Percentiles rank a stretch among this genome's conserved stretches.
Conservation (phyloP, 495 filamentous ascomycete genomes). For the Usnea hakonensis region DNA sequence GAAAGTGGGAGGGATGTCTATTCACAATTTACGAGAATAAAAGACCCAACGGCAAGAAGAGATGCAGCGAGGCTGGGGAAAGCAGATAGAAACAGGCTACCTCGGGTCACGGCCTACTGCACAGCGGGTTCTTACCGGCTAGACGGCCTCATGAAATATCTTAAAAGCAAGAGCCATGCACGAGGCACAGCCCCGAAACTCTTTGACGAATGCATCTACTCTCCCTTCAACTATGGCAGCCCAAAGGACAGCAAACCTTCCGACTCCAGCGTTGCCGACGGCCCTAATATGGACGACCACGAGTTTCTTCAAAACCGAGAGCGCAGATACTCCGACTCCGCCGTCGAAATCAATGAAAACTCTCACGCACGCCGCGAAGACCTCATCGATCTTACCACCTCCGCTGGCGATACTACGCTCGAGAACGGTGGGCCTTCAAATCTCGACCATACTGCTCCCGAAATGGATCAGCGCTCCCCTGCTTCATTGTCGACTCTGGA, state of each 20-base stretch:
- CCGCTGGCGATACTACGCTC: constrained; percentile 28
- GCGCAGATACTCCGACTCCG: constrained; percentile 58
- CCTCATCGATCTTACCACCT: constrained; percentile 44
- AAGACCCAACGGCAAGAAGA: constrained; percentile 85
- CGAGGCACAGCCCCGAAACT: constrained; percentile 78
- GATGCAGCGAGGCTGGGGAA: constrained; percentile 92
- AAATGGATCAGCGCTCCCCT: constrained; percentile 26
- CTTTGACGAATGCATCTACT: constrained; percentile 95
- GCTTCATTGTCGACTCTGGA: constrained; percentile 30
- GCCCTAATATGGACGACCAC: constrained; percentile 9
- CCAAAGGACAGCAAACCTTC: constrained; percentile 29
- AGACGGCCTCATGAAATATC: constrained; percentile 76
- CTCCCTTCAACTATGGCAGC: constrained; percentile 67
- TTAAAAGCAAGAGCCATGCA: constrained; percentile 70
- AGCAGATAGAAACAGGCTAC: constrained; percentile 78
- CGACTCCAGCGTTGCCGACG: constrained; percentile 24
- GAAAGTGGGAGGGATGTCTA: constrained; percentile 95
- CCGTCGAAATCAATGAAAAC: constrained; percentile 49
- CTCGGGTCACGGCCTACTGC: constrained; percentile 91
- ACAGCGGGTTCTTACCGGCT: constrained; percentile 85
- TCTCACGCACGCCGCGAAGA: constrained; percentile 43
- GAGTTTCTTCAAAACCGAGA: constrained; percentile 38
- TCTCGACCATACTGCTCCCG: constrained; percentile 41
- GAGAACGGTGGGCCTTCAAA: constrained; percentile 20
- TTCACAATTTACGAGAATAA: constrained; percentile 89